Conservation (phyloP, 176 grass and related monocot species). For the Musa beccarii region DNA sequence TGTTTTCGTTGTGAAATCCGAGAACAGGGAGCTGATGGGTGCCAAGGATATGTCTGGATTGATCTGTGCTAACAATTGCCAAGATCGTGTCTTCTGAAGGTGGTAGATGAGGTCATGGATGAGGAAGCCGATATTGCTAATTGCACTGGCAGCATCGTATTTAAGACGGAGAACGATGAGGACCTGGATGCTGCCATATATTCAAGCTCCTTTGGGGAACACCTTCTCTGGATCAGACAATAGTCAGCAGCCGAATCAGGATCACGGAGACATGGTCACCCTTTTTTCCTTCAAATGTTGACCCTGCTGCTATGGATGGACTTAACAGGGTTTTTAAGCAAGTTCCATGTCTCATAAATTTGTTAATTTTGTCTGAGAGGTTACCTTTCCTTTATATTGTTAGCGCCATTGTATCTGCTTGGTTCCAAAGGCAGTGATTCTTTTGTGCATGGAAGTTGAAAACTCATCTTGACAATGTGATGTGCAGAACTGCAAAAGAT, state of each 20-base stretch:
- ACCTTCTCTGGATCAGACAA: constrained; percentile 51
- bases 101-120: neutral
- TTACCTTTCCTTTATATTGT: neutral
- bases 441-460: constrained; percentile 68
- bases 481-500: constrained; percentile 40
- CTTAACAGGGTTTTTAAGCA: constrained; percentile 60
- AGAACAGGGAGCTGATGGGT: constrained; percentile 11
- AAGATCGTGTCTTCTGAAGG: neutral
- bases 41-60: neutral
- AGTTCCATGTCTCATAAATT: constrained; percentile 27
- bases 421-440: constrained; percentile 53
- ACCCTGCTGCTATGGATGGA: constrained; percentile 41
- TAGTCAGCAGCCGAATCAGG: constrained; percentile 49
- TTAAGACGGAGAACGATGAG: constrained; percentile 27
- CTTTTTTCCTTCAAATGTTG: constrained; percentile 41
- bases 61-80: neutral
- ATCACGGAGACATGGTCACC: constrained; percentile 75
- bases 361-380: neutral
- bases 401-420: constrained; percentile 11
- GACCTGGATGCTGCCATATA: constrained; percentile 58
- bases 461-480: constrained; percentile 51
- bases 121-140: constrained; percentile 24
- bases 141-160: neutral
- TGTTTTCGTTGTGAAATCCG: constrained; percentile 10
- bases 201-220: constrained; percentile 82